These are phyloP conservation scores for Fomitopsis schrenkii DNA, from an alignment of 1,284 basidiomycete species.

Conservation along the genomic window DNA sequence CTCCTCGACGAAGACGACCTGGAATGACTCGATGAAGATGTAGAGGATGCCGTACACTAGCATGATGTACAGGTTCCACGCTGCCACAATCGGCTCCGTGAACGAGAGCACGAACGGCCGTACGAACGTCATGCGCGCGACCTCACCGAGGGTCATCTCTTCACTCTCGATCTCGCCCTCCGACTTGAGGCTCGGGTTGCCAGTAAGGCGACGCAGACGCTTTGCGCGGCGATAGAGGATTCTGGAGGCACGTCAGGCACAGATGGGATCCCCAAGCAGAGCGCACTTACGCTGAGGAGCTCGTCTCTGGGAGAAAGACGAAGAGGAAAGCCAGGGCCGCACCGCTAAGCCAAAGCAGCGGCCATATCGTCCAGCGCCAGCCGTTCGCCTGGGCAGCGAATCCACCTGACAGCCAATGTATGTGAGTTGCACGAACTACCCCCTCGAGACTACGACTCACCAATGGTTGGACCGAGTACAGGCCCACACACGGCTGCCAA, in stretches of 20 bases:
- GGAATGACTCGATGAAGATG: constrained; percentile 31
- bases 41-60: constrained; percentile 35
- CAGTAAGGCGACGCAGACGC: constrained; percentile 25
- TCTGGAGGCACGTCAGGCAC: constrained; percentile 14
- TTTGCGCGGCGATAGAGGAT: constrained; percentile 36
- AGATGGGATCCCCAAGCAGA: background rate
- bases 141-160: constrained; percentile 15
- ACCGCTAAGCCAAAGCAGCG: constrained; percentile 45
- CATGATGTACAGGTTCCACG: constrained; percentile 40
- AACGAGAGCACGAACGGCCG: constrained; percentile 37
- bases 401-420: constrained; percentile 22
- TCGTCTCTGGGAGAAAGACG: constrained; percentile 50
- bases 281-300: constrained; percentile 12
- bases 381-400: constrained; percentile 28
- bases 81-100: constrained; percentile 36
- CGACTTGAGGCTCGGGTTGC: constrained; percentile 24
- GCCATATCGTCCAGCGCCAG: constrained; percentile 56
- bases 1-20: constrained; percentile 29
- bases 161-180: constrained; percentile 25
- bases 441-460: constrained; percentile 8
- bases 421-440: background rate
- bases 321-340: constrained; percentile 36
- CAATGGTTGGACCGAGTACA: constrained; percentile 41
- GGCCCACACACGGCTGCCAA: constrained; percentile 53
- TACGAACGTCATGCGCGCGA: constrained; percentile 29